Conservation (phyloP, 257 asterid genomes). For the Phtheirospermum japonicum region DNA sequence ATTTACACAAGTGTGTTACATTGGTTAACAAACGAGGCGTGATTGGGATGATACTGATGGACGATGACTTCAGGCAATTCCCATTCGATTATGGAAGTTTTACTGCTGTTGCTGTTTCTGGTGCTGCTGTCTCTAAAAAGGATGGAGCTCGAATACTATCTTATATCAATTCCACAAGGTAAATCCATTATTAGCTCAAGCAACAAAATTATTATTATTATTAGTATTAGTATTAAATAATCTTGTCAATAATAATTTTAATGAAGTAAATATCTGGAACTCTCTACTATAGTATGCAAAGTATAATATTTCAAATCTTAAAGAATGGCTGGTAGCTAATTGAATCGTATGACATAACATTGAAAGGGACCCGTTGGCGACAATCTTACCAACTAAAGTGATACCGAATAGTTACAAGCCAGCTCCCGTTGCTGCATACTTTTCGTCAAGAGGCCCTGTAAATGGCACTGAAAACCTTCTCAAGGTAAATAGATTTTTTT, state of each 20-base stretch:
- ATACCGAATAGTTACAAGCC: neutral
- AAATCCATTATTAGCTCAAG: too few relatives aligned
- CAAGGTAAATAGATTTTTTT: too few relatives aligned
- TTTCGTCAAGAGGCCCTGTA: neutral
- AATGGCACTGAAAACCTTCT: neutral
- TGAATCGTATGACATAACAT: too few relatives aligned
- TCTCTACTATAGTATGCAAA: too few relatives aligned
- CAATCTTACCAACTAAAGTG: neutral
- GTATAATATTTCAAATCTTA: too few relatives aligned
- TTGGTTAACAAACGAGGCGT: slow-evolving; percentile 38
- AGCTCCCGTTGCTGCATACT: neutral
- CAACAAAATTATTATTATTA: too few relatives aligned
- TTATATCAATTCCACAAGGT: slow-evolving; percentile 55
- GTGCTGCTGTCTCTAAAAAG: slow-evolving; percentile 35
- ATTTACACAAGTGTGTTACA: slow-evolving; percentile 16
- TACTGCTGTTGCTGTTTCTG: slow-evolving; percentile 14
- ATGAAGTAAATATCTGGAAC: too few relatives aligned
- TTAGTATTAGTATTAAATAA: too few relatives aligned
- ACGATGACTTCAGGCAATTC: slow-evolving; percentile 31
- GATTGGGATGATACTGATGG: slow-evolving; percentile 47
- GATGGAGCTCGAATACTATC: slow-evolving; percentile 48
- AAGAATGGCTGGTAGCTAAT: too few relatives aligned
- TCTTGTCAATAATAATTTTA: too few relatives aligned
- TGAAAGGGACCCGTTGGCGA: neutral
- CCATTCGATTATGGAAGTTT: slow-evolving; percentile 32